A percentile compares a stretch with the other conserved stretches of the same genome.
Evolutionary conservation across 2,329 filamentous ascomycete species (phyloP).

Genomic region (Geosmithia morbida): DNA sequence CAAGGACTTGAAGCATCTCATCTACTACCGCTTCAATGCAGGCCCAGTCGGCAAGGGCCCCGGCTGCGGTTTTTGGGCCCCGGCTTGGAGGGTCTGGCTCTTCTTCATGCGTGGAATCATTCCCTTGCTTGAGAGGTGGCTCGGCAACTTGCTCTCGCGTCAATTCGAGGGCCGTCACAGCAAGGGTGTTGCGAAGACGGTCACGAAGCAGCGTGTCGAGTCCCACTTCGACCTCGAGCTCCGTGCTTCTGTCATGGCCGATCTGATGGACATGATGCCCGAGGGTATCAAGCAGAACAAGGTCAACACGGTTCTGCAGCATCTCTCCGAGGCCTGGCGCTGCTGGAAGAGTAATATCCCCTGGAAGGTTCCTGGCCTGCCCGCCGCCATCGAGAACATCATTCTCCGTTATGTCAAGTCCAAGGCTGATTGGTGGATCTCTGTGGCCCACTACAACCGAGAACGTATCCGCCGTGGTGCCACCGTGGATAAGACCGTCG

Average conservation of each 20-base stretch:
- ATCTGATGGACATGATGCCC: conserved; percentile 99
- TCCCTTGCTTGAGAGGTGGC: conserved; percentile 88
- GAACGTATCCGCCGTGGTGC: conserved; percentile 93
- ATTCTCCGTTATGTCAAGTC: conserved; percentile 97
- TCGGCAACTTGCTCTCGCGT: conserved; percentile 88
- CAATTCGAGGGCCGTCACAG: conserved; percentile 98
- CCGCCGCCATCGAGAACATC: conserved; percentile 96
- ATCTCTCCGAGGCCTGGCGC: conserved; percentile 95
- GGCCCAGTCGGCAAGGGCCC: conserved; percentile 94
- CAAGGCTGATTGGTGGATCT: conserved; percentile 99
- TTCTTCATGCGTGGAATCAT: conserved; percentile 99
- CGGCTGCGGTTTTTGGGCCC: conserved; percentile 97
- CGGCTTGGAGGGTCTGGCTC: conserved; percentile 96
- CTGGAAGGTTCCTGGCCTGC: conserved; percentile 95
- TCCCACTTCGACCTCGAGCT: conserved; percentile 97
- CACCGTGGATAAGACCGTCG: conserved; percentile 97
- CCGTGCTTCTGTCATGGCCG: conserved; percentile 95
- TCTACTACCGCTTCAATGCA: conserved; percentile 98
- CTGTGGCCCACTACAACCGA: conserved; percentile 95
- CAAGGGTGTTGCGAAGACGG: conserved; percentile 97
- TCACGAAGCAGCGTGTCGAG: conserved; percentile 97
- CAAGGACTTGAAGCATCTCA: conserved; percentile 97
- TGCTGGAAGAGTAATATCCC: conserved; percentile 99
- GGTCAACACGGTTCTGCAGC: conserved; percentile 93
- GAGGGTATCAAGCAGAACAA: conserved; percentile 99